Base-by-base conservation (phyloP, 225 moss, liverwort and hornwort species). In the Pleurozium schreberi region DNA sequence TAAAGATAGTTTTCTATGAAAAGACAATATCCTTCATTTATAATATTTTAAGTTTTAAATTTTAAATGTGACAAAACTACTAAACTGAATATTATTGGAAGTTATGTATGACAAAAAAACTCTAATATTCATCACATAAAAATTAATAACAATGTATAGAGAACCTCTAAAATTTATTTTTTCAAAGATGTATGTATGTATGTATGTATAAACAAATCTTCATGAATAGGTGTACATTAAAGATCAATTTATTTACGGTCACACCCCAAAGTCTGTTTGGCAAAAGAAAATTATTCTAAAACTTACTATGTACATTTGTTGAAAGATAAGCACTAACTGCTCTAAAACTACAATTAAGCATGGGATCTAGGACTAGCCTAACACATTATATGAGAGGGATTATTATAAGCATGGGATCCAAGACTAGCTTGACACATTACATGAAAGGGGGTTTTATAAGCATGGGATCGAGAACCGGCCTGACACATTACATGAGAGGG, bases 221-320 rank as follows among this genome's bases (percentile, higher is more conserved):
- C 4, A 1, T 5, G 14, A 27, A 71, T 27, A 0, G 0, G 3
- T 3, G 0, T 8, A 27, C 3, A 69, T 42, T 14, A 8, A 25
- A 3, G 42, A 8, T 69, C 8, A 40, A 9, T n/a, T n/a, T n/a
- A n/a, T n/a, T n/a, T n/a, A n/a, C n/a, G n/a, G 16, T 28, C 17
- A 73, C 7, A 31, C 2, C 0, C 11, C 9, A 49, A 49, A 49
- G 6, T 1, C 31, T 3, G 18, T 7, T 31, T 31, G 2, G 19
- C 4, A 49, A 49, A 75, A 47, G 31, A 47, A 3, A 74, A 75
- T 75, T 19, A 12, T 33, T 33, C 12, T 11, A 33, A 74, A 31
- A n/a, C n/a, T n/a, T n/a, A 31, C 4, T 49, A 18, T 7, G 49
- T 19, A 49, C 33, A 2, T 75, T 75, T 49, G 8, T 75, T 12